phyloP scores from a whole-genome alignment of 257 asterid genomes.

The Jacaranda copaia region DNA sequence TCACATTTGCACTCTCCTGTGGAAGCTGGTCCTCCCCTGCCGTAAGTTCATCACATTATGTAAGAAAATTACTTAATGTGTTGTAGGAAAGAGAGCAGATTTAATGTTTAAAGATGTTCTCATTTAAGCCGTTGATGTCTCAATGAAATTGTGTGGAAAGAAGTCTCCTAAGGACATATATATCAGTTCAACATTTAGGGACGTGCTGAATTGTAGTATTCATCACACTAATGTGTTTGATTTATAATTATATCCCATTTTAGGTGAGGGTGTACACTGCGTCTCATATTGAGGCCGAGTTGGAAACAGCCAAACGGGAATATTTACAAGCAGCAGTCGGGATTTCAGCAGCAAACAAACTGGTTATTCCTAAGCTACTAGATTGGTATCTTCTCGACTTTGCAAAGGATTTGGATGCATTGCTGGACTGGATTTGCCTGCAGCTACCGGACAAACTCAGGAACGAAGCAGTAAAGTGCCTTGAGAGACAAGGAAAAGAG shows the following conservation, averaged over 20 bases:
- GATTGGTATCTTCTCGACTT: slow-evolving; percentile 91
- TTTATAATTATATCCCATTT: slow-evolving; percentile 15
- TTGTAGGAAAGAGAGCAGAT: neutral
- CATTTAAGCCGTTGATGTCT: no score
- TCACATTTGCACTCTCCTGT: slow-evolving; percentile 87
- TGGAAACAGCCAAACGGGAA: slow-evolving; percentile 76
- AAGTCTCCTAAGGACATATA: no score
- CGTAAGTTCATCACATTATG: slow-evolving; percentile 52
- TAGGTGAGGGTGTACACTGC: slow-evolving; percentile 86
- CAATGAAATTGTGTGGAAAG: no score
- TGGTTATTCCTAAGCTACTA: slow-evolving; percentile 73
- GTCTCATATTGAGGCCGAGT: slow-evolving; percentile 61
- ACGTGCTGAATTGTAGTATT: no score
- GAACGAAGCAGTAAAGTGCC: slow-evolving; percentile 54
- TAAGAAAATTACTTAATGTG: neutral
- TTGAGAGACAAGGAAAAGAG: slow-evolving; percentile 51
- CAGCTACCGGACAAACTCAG: slow-evolving; percentile 73
- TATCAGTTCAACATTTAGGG: no score
- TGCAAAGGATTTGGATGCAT: slow-evolving; percentile 75
- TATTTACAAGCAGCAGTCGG: slow-evolving; percentile 80
- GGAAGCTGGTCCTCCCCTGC: slow-evolving; percentile 98
- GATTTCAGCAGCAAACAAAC: slow-evolving; percentile 61
- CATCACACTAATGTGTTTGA: neutral
- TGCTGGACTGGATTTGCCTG: slow-evolving; percentile 83
- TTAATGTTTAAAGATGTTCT: neutral